Base-by-base conservation (phyloP, 1,139 yeast species). In the Arxiozyma slooffiae region DNA sequence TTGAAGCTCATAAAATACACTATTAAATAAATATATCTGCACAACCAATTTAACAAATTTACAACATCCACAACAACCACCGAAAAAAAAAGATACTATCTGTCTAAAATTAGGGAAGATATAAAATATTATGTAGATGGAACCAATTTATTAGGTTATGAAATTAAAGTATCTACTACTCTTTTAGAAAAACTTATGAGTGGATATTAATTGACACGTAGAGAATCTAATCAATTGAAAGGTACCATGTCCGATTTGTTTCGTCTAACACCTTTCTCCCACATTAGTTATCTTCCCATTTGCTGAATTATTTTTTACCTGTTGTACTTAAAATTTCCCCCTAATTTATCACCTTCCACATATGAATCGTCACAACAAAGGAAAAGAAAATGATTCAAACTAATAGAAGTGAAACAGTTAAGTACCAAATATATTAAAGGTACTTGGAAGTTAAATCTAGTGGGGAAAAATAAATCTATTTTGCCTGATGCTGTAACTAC, bases 101-200 rank as follows among this genome's bases (percentile, higher is more conserved):
- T 90, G 94, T 87, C 84, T 53, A 84, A 84, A 64, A 82, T 92
- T 54, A 90, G 88, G 66, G 95, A 87, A 63, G 97, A 88, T 68
- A 85, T 85, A 2, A 80, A 81, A 51, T 98, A 92, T 68, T 90
- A 90, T 68, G 89, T 96, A 87, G 86, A 82, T 60, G 98, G 98
- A 48, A 92, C 98, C 21, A 90, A 89, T 69, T 79, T 92, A 54
- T 73, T 92, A 50, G 97, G 97, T 4, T 84, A 87, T 63, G 98
- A 92, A 68, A 76, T 90, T 55, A 85, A 81, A 67, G 84, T 92
- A 38, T 86, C 96, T 0, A 81, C 92, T 44, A 86, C 88, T 69
- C 78, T 92, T 52, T 75, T 88, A 50, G 70, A 86, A 58, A 92
- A 88, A 67, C 77, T 87, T 77, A 82, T 86, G 30, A 79, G 95